Conservation (phyloP, 2,329 filamentous ascomycete genomes). For the Davidsoniella neocaledoniae region DNA sequence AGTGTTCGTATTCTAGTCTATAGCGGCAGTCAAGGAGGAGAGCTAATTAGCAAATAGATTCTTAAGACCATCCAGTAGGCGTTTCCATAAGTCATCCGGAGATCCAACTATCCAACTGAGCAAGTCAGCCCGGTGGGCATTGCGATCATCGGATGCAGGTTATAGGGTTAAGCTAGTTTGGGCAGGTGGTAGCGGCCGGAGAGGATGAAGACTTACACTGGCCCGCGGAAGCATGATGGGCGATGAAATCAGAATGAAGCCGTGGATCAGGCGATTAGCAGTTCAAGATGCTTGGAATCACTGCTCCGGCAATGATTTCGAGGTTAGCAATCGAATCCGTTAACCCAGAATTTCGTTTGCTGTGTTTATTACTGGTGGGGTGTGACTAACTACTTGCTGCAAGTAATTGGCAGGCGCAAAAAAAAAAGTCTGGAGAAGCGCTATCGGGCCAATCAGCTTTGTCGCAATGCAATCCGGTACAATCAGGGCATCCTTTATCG, state of each 20-base stretch:
- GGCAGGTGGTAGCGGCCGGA: constrained; percentile 5
- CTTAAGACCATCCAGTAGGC: no score
- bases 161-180: constrained; percentile 3
- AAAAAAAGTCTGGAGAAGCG: background rate
- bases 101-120: no score
- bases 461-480: background rate
- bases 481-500: background rate
- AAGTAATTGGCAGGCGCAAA: background rate
- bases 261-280: background rate
- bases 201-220: constrained; percentile 10
- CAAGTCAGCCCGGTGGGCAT: no score
- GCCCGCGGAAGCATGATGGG: constrained; percentile 10
- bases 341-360: background rate
- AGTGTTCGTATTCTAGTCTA: constrained; percentile 6
- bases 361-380: background rate
- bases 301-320: background rate
- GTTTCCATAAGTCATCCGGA: no score
- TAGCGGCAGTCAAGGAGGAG: background rate
- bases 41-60: background rate
- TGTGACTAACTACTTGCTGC: background rate
- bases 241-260: background rate
- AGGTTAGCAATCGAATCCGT: background rate
- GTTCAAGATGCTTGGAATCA: background rate
- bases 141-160: background rate
- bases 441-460: background rate